Evolutionary conservation across 345 rosid genomes (phyloP), one percentile per base, ranked within the genome.

Genomic region (Arabidopsis arenosa): DNA sequence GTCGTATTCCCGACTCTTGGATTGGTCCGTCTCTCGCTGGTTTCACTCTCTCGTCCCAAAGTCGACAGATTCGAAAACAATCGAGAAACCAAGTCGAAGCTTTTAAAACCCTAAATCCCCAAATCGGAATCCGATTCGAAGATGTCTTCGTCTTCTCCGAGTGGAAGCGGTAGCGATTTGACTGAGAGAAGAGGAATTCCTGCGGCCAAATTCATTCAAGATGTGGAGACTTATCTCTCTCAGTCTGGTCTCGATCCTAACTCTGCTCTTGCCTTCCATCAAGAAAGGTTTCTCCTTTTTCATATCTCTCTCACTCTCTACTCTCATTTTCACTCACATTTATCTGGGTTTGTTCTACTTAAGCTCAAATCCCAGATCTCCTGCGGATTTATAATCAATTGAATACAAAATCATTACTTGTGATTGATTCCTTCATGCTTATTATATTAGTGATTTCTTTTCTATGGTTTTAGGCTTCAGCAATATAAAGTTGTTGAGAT

Each of bases 141-240:
- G 56, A 79, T 81, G 81, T 80, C 84, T 11, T 74, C 79, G 7
- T 79, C 81, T 53, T 68, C 85, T 63, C 79, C 81, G 30, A 61
- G 75, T 41, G 63, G 72, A 6, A 35, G 70, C 48, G 75, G 66
- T 69, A 51, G 56, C 17, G 67, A 66, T 61, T 57, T 80, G 75
- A 81, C 89, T 4, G 99, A 88, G 88, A 86, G 99, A 74, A 86
- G 98, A 81, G 97, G 98, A 49, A 87, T 86, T 52, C 93, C 96
- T 0, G 99, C 86, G 21, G 98, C 98, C 72, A 93, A 89, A 74
- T 91, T 93, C 74, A 94, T 85, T 9, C 90, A 89, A 82, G 98
- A 89, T 79, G 99, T 89, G 0, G 89, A 86, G 55, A 86, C 87
- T 32, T 88, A 82, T 71, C 98, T 93, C 81, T 57, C 85, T 51